Base-by-base conservation (phyloP, 2,329 filamentous ascomycete species). In the Aschersonia sp. region DNA sequence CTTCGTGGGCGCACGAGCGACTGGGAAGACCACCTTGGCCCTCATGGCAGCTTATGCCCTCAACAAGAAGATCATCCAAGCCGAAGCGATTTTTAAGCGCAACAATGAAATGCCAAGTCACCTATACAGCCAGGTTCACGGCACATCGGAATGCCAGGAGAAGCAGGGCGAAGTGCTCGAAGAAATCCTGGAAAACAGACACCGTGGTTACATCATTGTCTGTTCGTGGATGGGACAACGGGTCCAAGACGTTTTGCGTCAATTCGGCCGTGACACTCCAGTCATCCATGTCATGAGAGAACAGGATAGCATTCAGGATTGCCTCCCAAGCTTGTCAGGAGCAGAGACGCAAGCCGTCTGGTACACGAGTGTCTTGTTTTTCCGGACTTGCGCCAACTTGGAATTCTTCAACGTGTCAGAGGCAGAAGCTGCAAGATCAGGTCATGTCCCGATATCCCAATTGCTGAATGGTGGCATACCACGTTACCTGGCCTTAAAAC, bases 351-450 rank as follows among this genome's bases (percentile, higher is more conserved):
- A 70, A 42, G 75, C 75, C 43, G 67, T 86, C 6, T 62, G 85
- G 30, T 69, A 72, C 14, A 71, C 73, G 11, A 77, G 73, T 52
- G 71, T 69, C 29, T 66, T 71, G 2, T 72, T 83, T 12, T 79
- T 84, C 54, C 71, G 81, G 45, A 71, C 70, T 2, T 85, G 80
- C 57, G 81, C 81, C 9, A 87, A 85, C 54, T 75, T 83, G 51
- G 84, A 88, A 57, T 89, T 87, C 59, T 87, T 80, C 66, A 87
- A 87, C 54, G 67, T 84, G 12, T 81, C 81, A 2, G 82, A 86
- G 37, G 14, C 37, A n/a, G 12, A 43, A 8, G 14, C 40, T n/a
- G 22, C 40, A 42, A 14, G n/a, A 14, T 7, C 40, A n/a, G 8
- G 12, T 14, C 9, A 42, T 12, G 9, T n/a, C 2, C 32, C n/a